Evolutionary conservation across 2,329 filamentous ascomycete genomes (phyloP).

Genomic region (Clonostachys rhizophaga): DNA sequence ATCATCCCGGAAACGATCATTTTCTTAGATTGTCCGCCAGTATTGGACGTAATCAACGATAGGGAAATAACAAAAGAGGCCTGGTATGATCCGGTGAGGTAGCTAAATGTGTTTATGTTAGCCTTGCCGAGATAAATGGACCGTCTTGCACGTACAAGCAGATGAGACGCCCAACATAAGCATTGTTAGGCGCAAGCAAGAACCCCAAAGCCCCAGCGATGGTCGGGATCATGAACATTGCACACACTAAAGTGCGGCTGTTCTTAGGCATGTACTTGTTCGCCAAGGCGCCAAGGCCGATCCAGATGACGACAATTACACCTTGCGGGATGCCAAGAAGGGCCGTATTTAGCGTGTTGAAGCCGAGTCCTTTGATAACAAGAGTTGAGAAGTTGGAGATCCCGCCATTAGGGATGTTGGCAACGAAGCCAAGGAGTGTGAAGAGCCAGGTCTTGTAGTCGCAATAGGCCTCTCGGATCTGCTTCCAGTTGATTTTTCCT

Average conservation of each 20-base stretch:
- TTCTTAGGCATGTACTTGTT: constrained; percentile 34
- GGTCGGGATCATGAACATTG: constrained; percentile 54
- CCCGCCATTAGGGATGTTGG: constrained; percentile 52
- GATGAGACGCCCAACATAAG: constrained; percentile 33
- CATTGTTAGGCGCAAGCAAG: constrained; percentile 42
- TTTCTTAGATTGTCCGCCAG: constrained; percentile 56
- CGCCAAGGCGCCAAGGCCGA: constrained; percentile 31
- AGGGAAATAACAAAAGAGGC: constrained; percentile 33
- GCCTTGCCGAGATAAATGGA: too few relatives aligned
- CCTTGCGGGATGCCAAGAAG: constrained; percentile 32
- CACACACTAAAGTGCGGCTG: constrained; percentile 45
- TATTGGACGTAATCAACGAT: constrained; percentile 43
- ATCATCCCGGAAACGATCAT: constrained; percentile 59
- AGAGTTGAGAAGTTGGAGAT: constrained; percentile 56
- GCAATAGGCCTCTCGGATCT: constrained; percentile 49
- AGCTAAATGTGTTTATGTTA: constrained; percentile 5
- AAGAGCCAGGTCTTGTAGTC: constrained; percentile 58
- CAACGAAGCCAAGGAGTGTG: constrained; percentile 45
- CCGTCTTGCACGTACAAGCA: constrained; percentile 34
- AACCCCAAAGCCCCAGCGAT: constrained; percentile 48
- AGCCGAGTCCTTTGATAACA: constrained; percentile 56
- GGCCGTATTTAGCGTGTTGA: constrained; percentile 28
- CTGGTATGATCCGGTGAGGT: constrained; percentile 29
- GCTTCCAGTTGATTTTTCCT: constrained; percentile 46
- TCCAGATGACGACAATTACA: constrained; percentile 27